Base-by-base conservation (phyloP, 345 rosid species). In the Cochlearia excelsa region DNA sequence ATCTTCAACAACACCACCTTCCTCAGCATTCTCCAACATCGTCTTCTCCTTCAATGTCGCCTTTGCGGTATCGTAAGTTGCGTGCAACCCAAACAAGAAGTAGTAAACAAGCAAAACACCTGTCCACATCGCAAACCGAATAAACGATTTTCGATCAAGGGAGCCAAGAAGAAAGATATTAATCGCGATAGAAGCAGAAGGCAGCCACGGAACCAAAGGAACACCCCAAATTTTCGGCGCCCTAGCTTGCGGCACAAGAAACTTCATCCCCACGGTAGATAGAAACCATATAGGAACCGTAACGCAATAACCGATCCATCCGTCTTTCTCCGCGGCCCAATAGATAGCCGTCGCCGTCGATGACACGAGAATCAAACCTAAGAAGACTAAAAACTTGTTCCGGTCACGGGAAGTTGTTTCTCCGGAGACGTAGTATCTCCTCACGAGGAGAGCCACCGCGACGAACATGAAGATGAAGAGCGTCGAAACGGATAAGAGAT, bases 181-280 rank as follows among this genome's bases (percentile, higher is more conserved):
- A 59, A 86, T 74, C 2, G 79, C 74, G 29, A 91, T 82, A 0
- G 96, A 91, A 10, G 73, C 68, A 2, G 96, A 88, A 4, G 98
- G 98, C 41, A 91, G 9, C 92, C 92, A 88, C 5, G 98, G 96
- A 2, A 91, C 95, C 48, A 88, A 61, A 0, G 98, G 96, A 35
- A 81, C 95, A 1, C 96, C 98, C 98, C 98, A 91, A 4, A 81
- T 34, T 33, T 75, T 84, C 1, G 96, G 95, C 1, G 71, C 59
- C 61, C 85, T 80, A 10, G 88, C 86, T 3, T 81, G 82, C 1
- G 90, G 90, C 3, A 91, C 83, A 43, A 80, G 60, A 41, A 82
- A 7, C 10, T 28, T 33, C 46, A 89, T 65, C 2, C 51, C 78
- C 10, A 65, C 4, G 0, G 91, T 89, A 1, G 74, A 70, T 34